Base-by-base conservation (phyloP, 1,284 basidiomycete genomes). In the Boletus sp. region DNA sequence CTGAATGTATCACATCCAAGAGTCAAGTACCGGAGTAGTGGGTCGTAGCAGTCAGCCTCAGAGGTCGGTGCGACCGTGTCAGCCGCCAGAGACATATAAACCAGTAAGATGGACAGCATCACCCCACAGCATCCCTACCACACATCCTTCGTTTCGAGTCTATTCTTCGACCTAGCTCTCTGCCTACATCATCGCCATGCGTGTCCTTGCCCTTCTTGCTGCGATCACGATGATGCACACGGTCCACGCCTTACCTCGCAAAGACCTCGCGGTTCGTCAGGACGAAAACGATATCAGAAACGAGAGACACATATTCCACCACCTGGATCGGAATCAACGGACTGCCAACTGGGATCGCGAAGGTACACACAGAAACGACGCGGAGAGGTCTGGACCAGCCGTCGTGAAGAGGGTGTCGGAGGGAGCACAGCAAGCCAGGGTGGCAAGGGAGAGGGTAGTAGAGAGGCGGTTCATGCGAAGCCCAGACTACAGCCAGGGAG, bases 401-500 rank as follows among this genome's bases (percentile, higher is more conserved):
- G 41, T 44, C 25, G 27, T 13, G 22, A 46, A 35, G 30, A 26
- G 49, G 39, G 8, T 30, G 29, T 22, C 17, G 29, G 38, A 33
- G 4, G 14, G 16, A 23, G 13, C 23, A 33, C 43, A 41, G 36
- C 40, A 30, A 27, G 32, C 30, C 14, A 37, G 25, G 37, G 27
- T n/a, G 39, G 33, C 13, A 30, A 43, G 30, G 35, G 40, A 42
- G 46, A 35, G 45, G 0, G n/a, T n/a, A n/a, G n/a, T 48, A 23
- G 44, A 47, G 19, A 55, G 41, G 48, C 60, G 64, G 43, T 59
- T 51, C 52, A 49, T 65, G 35, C 50, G 41, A 23, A 44, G 29
- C 25, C 65, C 61, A 13, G 61, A 67, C n/a, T 67, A 63, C 53
- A 67, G 64, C 36, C 29, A 62, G 20, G 55, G 44, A 1, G 55